A percentile compares a stretch with the other conserved stretches of the same genome.
These are phyloP conservation scores for Diplodia sapinea DNA, from an alignment of 2,329 filamentous ascomycete species.

Conservation along the genomic window DNA sequence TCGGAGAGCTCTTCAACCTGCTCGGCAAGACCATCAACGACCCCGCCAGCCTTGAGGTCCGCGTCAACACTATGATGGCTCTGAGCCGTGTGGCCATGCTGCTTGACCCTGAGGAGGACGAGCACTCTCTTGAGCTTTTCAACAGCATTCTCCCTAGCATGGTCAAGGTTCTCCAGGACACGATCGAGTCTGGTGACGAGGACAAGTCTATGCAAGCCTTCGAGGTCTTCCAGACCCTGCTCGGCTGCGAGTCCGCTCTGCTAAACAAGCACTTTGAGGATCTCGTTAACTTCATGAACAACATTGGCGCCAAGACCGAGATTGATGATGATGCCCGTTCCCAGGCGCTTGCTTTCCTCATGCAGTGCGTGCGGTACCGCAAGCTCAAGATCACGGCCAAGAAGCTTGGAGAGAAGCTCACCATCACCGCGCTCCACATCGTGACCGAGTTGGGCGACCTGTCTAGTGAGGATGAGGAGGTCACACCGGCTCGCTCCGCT, in stretches of 20 bases:
- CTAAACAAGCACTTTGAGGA: conserved; percentile 87
- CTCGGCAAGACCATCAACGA: conserved; percentile 90
- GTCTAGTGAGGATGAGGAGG: conserved; percentile 75
- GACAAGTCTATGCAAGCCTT: conserved; percentile 90
- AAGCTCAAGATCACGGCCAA: conserved; percentile 95
- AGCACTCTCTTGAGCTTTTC: conserved; percentile 73
- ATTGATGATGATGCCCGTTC: conserved; percentile 84
- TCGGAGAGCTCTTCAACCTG: conserved; percentile 77
- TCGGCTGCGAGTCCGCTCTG: conserved; percentile 86
- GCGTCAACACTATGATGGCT: conserved; percentile 91
- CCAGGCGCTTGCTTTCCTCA: conserved; percentile 91
- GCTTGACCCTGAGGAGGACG: conserved; percentile 85
- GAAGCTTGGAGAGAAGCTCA: conserved; percentile 84
- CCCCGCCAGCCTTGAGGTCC: conserved; percentile 86
- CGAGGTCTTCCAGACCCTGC: conserved; percentile 94
- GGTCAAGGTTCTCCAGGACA: conserved; percentile 86
- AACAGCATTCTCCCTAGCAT: conserved; percentile 83
- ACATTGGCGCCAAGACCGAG: conserved; percentile 76
- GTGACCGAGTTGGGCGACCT: conserved; percentile 85
- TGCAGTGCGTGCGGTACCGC: conserved; percentile 88
- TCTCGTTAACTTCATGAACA: conserved; percentile 91
- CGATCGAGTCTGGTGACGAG: conserved; percentile 80
- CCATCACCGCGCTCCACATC: conserved; percentile 85
- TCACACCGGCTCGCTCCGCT: conserved; percentile 83
- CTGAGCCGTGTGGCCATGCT: conserved; percentile 87